A percentile compares a stretch with the other conserved stretches of the same genome.
phyloP scores from a whole-genome alignment of 2,329 filamentous ascomycete species.

The Onygena corvina region DNA sequence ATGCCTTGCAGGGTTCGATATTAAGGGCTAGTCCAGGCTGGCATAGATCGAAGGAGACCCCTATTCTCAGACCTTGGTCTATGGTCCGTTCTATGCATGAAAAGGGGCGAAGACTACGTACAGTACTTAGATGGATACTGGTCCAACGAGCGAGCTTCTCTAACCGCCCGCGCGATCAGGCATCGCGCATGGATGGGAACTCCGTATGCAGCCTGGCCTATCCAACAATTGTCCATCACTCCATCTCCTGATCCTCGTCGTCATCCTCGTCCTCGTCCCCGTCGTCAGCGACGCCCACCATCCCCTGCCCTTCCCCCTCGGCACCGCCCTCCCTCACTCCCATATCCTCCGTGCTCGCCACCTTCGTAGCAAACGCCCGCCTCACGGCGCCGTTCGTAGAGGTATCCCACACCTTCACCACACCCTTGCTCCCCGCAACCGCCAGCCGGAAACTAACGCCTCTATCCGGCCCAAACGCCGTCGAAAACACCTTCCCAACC shows the following conservation, averaged over 20 bases:
- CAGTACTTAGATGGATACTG: too few relatives aligned
- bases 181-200: too few relatives aligned
- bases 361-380: constrained; percentile 63
- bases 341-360: constrained; percentile 38
- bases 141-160: too few relatives aligned
- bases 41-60: too few relatives aligned
- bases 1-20: too few relatives aligned
- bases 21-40: too few relatives aligned
- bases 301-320: constrained; percentile 48
- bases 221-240: constrained; percentile 8
- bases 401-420: constrained; percentile 91
- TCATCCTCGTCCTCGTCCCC: constrained; percentile 57
- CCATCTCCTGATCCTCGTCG: constrained; percentile 43
- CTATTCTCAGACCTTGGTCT: too few relatives aligned
- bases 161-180: too few relatives aligned
- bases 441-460: constrained; percentile 87
- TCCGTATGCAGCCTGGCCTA: background rate
- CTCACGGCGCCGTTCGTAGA: constrained; percentile 82
- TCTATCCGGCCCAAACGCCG: constrained; percentile 75
- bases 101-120: too few relatives aligned
- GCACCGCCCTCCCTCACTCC: constrained; percentile 46
- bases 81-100: too few relatives aligned
- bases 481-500: constrained; percentile 87
- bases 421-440: constrained; percentile 87
- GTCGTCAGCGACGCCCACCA: constrained; percentile 58